Base-by-base conservation (phyloP, 352 stramenopile species). In the Phytopythium sindhum region DNA sequence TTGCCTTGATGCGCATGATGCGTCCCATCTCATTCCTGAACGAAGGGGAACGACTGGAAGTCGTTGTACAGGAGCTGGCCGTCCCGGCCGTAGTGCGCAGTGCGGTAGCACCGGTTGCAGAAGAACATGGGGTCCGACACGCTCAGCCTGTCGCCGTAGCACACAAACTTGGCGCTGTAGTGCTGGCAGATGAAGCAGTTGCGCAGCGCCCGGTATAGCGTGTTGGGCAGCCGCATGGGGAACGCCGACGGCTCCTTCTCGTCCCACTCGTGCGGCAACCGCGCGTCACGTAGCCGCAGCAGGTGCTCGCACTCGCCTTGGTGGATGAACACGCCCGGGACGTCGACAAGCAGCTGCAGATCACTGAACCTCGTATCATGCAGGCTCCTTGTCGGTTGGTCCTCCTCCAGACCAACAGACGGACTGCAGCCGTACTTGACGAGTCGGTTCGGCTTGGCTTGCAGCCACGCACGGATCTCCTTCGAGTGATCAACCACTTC, bases 241-340 rank as follows among this genome's bases (percentile, higher is more conserved):
- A 90, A 93, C 21, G 7, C 68, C 67, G 37, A n/a, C 15, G 12
- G 56, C 66, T 15, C 63, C 70, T 15, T 66, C 31, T 45, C 67
- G 54, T 93, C 84, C 12, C 73, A 67, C 11, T 74, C 75, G 52
- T 90, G 76, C 45, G 77, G 79, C 26, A 93, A 63, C 9, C 84
- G 76, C 19, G 78, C 80, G 68, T 93, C 80, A 39, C 80, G 81
- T 28, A 93, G 69, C 7, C 81, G 72, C 19, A 90, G 28, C 60
- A 93, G 54, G 62, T 93, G 84, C 60, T 93, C 84, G 44, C 84
- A 93, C 65, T 93, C 84, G 50, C 84, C 84, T 35, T 91, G 81
- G 63, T 93, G 84, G 47, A 93, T 82, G 44, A 82, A 93, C 47
- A 91, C 71, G 4, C 80, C 81, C 0, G 81, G 78, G 9, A 81